Conservation (phyloP, 495 filamentous ascomycete species). For the Chaetomidium leptoderma region DNA sequence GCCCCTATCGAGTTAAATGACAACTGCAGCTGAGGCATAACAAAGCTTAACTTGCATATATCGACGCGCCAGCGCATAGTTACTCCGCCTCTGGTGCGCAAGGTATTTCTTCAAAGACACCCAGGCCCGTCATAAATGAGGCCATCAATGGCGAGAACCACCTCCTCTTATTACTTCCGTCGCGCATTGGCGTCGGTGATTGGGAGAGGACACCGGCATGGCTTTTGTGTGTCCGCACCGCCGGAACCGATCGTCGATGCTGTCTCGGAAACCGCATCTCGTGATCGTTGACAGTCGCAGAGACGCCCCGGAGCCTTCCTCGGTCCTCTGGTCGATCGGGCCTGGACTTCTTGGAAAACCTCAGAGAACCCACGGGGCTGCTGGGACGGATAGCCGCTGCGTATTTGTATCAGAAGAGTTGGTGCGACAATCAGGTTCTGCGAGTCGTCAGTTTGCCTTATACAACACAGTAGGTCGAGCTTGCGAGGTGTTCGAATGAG, state of each 20-base stretch:
- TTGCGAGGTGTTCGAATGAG: too few species aligned
- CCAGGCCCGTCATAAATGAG: too few species aligned
- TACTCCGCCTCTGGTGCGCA: too few species aligned
- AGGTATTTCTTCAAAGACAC: too few species aligned
- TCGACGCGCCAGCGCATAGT: neutral
- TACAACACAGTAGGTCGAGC: too few species aligned
- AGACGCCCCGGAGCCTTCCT: neutral
- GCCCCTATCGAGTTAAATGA: neutral
- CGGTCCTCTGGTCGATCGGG: neutral
- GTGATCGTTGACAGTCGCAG: neutral
- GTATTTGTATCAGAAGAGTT: too few species aligned
- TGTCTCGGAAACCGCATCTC: neutral
- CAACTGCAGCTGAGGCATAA: neutral
- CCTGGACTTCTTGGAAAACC: neutral
- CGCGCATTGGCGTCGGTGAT: neutral
- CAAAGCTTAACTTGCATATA: neutral
- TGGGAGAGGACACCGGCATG: too few species aligned
- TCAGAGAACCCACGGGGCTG: too few species aligned
- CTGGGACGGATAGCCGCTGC: too few species aligned
- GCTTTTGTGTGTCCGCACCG: neutral
- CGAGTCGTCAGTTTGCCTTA: too few species aligned
- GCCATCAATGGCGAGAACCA: too few species aligned
- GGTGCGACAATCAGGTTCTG: too few species aligned
- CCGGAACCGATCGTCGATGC: neutral
- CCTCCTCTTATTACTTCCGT: neutral